Conservation (phyloP, 306 rosid genomes). For the Casuarina cunninghamiana region DNA sequence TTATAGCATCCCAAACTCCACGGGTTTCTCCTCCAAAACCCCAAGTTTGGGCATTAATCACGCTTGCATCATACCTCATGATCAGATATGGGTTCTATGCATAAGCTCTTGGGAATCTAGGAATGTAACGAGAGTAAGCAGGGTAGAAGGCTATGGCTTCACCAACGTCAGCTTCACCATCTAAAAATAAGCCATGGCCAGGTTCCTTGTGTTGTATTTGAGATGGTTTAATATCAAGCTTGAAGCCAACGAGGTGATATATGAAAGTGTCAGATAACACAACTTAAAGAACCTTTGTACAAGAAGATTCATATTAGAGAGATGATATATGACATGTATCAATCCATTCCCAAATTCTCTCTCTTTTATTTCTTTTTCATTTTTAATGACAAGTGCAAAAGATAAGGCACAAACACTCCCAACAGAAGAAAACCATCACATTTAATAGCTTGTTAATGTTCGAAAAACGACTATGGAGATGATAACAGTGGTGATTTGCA, state of each 20-base stretch:
- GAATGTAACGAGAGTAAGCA: conserved; percentile 79
- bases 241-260: conserved; percentile 71
- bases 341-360: not conserved
- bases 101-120: conserved; percentile 82
- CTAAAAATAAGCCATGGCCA: conserved; percentile 74
- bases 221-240: conserved; percentile 68
- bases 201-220: conserved; percentile 72
- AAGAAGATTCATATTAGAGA: not conserved
- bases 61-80: conserved; percentile 76
- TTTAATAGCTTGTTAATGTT: not conserved
- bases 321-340: not conserved
- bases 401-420: not conserved
- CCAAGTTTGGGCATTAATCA: conserved; percentile 91
- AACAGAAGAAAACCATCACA: not conserved
- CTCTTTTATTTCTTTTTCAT: not conserved
- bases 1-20: conserved; percentile 58
- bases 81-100: conserved; percentile 77
- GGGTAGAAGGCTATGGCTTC: conserved; percentile 83
- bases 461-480: not conserved
- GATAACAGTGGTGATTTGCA: not conserved
- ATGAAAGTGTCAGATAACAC: conserved; percentile 2
- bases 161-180: conserved; percentile 74
- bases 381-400: not conserved
- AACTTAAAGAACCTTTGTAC: not conserved
- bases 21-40: conserved; percentile 65